Base-by-base conservation (phyloP, 2,329 filamentous ascomycete species). In the Talaromyces sp. region DNA sequence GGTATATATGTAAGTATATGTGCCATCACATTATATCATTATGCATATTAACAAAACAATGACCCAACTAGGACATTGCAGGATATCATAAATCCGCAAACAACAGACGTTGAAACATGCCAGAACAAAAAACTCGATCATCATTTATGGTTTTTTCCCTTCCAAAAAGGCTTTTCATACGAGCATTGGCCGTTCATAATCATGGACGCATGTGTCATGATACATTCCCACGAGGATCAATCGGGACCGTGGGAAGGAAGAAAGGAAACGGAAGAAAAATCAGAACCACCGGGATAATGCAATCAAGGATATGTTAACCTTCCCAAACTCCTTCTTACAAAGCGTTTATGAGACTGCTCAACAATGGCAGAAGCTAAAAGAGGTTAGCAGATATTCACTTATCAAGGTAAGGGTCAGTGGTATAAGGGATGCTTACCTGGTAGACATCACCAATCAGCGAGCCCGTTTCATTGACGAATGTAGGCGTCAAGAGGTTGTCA, bases 401-500 rank as follows among this genome's bases (percentile, higher is more conserved):
- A 43, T 17, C 15, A 29, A 43, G 8, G 2, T 1, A 45, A 8
- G 51, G 34, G 51, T 36, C 27, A 19, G 2, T n/a, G 49, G 45
- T n/a, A 34, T 53, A 17, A 47, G 31, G 40, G 15, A 7, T 53
- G 64, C 70, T 70, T 71, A 75, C 73, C 65, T 74, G 71, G 17
- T 74, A 72, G 67, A 69, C 65, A 40, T 68, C 67, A 54, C 66
- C 62, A 47, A 73, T 69, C 45, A 73, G 51, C 22, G 65, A 65
- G 34, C 68, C 63, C n/a, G 70, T 70, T 64, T 74, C 68, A 38
- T 77, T 64, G 65, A 76, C 69, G 67, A 76, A 70, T 53, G 75
- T 66, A 60, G 74, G 69, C 47, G 74, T 72, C 68, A 78, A 67
- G 66, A 78, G 64, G 65, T 71, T 58, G 68, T 74, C 68, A 70